Evolutionary conservation across 2,329 filamentous ascomycete species (phyloP).

Genomic region (Beauveria rudraprayagi): DNA sequence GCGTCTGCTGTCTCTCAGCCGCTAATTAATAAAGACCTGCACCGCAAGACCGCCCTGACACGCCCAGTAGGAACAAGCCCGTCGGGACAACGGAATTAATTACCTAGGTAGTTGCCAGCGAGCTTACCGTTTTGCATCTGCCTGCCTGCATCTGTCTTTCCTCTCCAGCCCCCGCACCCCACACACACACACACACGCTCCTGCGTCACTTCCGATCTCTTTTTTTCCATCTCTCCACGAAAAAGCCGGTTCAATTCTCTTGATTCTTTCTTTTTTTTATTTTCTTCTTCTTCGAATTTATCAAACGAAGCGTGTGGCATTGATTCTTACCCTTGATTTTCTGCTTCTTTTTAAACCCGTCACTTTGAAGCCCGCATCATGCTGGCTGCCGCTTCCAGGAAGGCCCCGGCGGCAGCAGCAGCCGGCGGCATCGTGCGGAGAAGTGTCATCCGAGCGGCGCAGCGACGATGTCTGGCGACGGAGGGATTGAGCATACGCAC

Average conservation of each 20-base stretch:
- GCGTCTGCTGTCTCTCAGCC: not conserved
- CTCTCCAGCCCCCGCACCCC: too few species aligned
- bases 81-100: not conserved
- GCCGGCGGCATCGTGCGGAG: slow-evolving; percentile 1
- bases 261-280: too few species aligned
- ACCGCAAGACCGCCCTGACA: too few species aligned
- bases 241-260: too few species aligned
- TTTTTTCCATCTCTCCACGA: too few species aligned
- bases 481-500: slow-evolving; percentile 14
- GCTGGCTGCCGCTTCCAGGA: not conserved
- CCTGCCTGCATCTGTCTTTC: not conserved
- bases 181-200: too few species aligned
- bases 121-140: too few species aligned
- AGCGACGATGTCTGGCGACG: slow-evolving; percentile 10
- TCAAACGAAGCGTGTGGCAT: too few species aligned
- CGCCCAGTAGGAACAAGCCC: too few species aligned
- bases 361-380: not conserved
- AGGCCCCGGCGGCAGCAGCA: not conserved
- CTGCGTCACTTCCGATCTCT: too few species aligned
- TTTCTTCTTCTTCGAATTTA: too few species aligned
- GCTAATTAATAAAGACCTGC: not conserved
- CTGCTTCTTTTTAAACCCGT: not conserved
- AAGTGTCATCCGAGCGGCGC: not conserved
- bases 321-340: not conserved
- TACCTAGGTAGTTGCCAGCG: too few species aligned